Conservation (phyloP, 2,329 filamentous ascomycete species). For the Stromatinia cepivora region DNA sequence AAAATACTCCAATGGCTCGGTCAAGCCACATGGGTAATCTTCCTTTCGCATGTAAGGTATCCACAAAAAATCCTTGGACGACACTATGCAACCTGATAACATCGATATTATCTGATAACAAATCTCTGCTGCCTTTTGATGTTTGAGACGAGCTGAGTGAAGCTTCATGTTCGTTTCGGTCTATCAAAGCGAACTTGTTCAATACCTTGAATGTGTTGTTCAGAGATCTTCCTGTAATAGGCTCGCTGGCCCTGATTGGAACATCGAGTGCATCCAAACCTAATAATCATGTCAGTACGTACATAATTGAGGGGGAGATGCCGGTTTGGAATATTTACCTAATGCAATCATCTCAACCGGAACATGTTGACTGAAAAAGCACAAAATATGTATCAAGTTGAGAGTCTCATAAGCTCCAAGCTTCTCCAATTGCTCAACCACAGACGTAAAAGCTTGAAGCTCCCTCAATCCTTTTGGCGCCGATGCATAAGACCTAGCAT, state of each 20-base stretch:
- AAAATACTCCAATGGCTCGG: slow-evolving; percentile 51
- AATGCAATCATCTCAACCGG: slow-evolving; percentile 65
- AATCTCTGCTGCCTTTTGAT: slow-evolving; percentile 46
- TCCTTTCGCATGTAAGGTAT: slow-evolving; percentile 46
- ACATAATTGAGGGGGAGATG: neutral
- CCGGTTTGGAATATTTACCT: slow-evolving; percentile 43
- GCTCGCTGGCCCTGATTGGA: slow-evolving; percentile 48
- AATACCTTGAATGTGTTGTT: slow-evolving; percentile 53
- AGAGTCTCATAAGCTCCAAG: slow-evolving; percentile 54
- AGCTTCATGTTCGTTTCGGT: slow-evolving; percentile 49
- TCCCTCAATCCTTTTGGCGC: slow-evolving; percentile 53
- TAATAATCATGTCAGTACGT: slow-evolving; percentile 31
- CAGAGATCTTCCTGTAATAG: slow-evolving; percentile 34
- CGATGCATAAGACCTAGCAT: slow-evolving; percentile 57
- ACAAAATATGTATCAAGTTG: slow-evolving; percentile 64
- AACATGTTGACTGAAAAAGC: slow-evolving; percentile 64
- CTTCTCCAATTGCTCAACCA: slow-evolving; percentile 51
- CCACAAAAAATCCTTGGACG: slow-evolving; percentile 55
- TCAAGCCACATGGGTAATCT: slow-evolving; percentile 52
- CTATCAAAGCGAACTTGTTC: slow-evolving; percentile 54
- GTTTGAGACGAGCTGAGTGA: slow-evolving; percentile 28
- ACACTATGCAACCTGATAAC: slow-evolving; percentile 53
- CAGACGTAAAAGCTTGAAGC: slow-evolving; percentile 50
- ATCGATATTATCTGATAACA: slow-evolving; percentile 49
- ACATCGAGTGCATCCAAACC: slow-evolving; percentile 51